Base-by-base conservation (phyloP, 1,284 basidiomycete species). In the Moesziomyces antarcticus region DNA sequence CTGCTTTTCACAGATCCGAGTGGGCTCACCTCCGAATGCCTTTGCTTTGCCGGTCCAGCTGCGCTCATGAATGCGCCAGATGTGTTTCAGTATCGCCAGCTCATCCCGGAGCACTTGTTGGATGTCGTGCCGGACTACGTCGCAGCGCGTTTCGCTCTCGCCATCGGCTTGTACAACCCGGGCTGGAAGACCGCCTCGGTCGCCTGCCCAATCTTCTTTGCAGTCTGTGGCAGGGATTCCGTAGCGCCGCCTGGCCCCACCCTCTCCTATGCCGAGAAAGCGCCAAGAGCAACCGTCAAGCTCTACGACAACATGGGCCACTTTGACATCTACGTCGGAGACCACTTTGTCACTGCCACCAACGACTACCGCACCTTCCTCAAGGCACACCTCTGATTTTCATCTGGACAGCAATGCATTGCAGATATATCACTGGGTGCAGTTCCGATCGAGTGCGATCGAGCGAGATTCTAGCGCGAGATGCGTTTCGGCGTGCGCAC, bases 41-140 rank as follows among this genome's bases (percentile, higher is more conserved):
- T 18, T n/a, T 40, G 37, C n/a, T 22, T 27, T 45, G 18, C 20
- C 20, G 14, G 11, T 27, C 9, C 52, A 75, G 76, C 61, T 7
- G 79, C 79, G 3, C 57, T 82, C 14, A 71, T 82, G 73, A 79
- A 73, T 49, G 35, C 59, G 1, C 68, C 53, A n/a, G 78, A 82
- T 42, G 70, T 56, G 3, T 4, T 27, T 0, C 5, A 48, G 1
- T 66, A 54, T 24, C 37, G 22, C 9, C 16, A 54, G 4, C 57
- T 82, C 5, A 21, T 72, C 13, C 78, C 73, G 6, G 20, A 55
- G 0, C 52, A 55, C 18, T 21, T 56, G 10, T 20, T 55, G 5
- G n/a, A 41, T 6, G 16, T 11, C 6, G 47, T 41, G 11, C 27
- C 45, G 13, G 55, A 78, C 16, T 58, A 65, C 33, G 58, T 78